Base-by-base conservation (phyloP, 495 filamentous ascomycete genomes). In the Penicillium macrosclerotiorum region DNA sequence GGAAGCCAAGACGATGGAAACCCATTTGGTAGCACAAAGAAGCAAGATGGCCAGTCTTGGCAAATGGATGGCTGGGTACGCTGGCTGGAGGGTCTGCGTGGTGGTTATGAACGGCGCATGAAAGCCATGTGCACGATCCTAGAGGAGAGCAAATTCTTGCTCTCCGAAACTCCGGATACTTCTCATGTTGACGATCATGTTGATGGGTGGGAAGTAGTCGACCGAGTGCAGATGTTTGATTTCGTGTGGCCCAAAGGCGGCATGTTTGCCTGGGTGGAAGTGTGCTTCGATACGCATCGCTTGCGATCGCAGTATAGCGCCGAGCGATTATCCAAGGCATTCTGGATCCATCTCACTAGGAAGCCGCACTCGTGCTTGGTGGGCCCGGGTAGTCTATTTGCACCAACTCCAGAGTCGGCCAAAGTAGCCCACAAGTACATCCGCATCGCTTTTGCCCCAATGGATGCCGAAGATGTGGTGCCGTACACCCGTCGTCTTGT, bases 201-300 rank as follows among this genome's bases (percentile, higher is more conserved):
- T 30, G 78, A 81, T n/a, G 85, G 82, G 59, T 84, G 79, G 69
- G 70, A 72, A 32, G 74, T 88, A 33, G 72, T 96, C 8, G 78
- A 82, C 32, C 87, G 85, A 55, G 79, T 76, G 0, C 69, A 73
- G 25, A 80, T 95, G 54, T 89, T 80, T 62, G 72, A 80, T 35
- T 96, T 93, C 58, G 57, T 72, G 35, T 85, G 83, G 75, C 92
- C 91, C 1, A 77, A 82, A n/a, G 92, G 83, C 12, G 92, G 92
- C 51, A 96, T 96, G 91, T 96, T 95, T 61, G 64, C 93, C 17
- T 97, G 91, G 91, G 51, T 95, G 0, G 71, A 78, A 14, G 53
- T 93, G 17, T 62, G 78, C 33, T 79, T 92, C 45, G 74, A 83
- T 9, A 68, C 66, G 0, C 91, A 97, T 53, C 89, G 90, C 7